Evolutionary conservation across 169 alveolate genomes (phyloP), one percentile per base, ranked within the genome.

Genomic region (Toxoplasma gondii): DNA sequence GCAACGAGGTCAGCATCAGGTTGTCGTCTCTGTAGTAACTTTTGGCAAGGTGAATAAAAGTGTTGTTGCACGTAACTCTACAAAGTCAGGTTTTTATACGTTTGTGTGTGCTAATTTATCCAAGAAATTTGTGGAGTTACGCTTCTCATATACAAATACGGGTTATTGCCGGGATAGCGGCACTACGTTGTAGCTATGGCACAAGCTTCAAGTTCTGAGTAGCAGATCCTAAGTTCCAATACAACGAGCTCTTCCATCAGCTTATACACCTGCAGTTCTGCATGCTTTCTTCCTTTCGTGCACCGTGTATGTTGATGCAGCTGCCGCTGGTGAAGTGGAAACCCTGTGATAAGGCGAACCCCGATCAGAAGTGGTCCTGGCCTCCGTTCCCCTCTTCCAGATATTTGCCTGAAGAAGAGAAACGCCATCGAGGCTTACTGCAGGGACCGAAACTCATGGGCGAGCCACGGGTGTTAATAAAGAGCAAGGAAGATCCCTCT

Each of bases 341-440:
- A n/a, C 92, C 45, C 81, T 87, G 92, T 45, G 31, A n/a, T 4
- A 78, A 22, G n/a, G 92, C 49, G 31, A 34, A 34, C 69, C 70
- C 58, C 69, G 39, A 44, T 1, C 92, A 87, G 81, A 70, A 87
- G 43, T 87, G 92, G 92, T 24, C n/a, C 2, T 87, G 92, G 92
- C 92, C 92, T 10, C 78, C 45, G 38, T 54, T 53, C 34, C 81
- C 92, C 22, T 45, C 81, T 17, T 27, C 39, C 81, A 22, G 19
- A 22, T 53, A 87, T 34, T 53, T 44, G 38, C 92, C 92, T 19
- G 31, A 19, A 31, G 81, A 87, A 38, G 36, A 49, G 64, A 45
- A 17, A 53, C 31, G 58, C 19, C 81, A 82, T 5, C 58, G 27
- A 24, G 80, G 36, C 34, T 70, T 27, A 31, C 38, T 22, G 34